Evolutionary conservation across 78 protist species (phyloP), one percentile per base, ranked within the genome.

Genomic region (Dictyostelium brefeldianum): DNA sequence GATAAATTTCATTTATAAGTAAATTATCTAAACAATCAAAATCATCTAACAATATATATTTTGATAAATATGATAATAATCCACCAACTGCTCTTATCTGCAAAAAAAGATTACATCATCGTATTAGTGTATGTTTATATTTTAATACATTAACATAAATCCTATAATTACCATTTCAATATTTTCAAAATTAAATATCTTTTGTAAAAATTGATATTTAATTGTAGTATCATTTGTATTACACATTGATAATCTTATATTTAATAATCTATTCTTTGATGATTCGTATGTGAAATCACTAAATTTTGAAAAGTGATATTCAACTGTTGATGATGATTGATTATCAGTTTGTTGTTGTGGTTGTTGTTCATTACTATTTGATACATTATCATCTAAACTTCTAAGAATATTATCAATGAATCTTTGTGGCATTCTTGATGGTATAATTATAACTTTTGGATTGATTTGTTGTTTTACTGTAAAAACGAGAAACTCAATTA

Each of bases 51-150:
- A 57, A 41, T 5, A 85, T 18, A 62, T 74, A 75, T 46, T 85
- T 85, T 22, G 92, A 75, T 25, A 85, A 31, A 59, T 85, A 85
- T n/a, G 31, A 17, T 14, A 85, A 54, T 59, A 85, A 11, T 10
- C 92, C 92, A 59, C 92, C 83, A 22, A 57, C 22, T 48, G 92
- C 92, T 62, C 67, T 85, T n/a, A 85, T 85, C 91, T 83, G 36
- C 31, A 29, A 11, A 9, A 46, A 20, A 54, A 64, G 27, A 14
- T 11, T 27, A 36, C 43, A 36, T n/a, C n/a, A n/a, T 48, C 8
- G 43, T 2, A 36, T 36, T 3, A 36, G 43, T 36, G 53, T 48
- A 9, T 48, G 5, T 48, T 48, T 9, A 9, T 59, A 14, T 59
- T n/a, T 59, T 5, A 59, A 12, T 59, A 14, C 5, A 5, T 59